Evolutionary conservation across 1,284 basidiomycete genomes (phyloP), one percentile per base, ranked within the genome.

Genomic region (Sanghuangporus weigelae): DNA sequence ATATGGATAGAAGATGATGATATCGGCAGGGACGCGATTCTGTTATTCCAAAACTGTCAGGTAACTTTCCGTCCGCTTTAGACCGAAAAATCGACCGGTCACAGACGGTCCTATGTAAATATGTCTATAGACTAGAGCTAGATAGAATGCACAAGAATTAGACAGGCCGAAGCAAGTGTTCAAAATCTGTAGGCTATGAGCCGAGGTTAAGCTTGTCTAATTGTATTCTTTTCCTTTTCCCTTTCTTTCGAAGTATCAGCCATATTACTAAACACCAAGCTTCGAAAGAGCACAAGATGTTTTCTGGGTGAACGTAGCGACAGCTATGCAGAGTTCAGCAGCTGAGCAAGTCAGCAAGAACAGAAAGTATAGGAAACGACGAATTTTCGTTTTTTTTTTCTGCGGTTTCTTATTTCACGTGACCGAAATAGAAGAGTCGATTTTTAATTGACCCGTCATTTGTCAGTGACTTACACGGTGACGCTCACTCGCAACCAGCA

Each of bases 1-100:
- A 57, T 48, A 49, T 49, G 46, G 54, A 44, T 7, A 57, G 40
- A 57, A 42, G 42, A 51, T 48, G 26, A 31, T 49, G 38, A 48
- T 35, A 19, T 42, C 60, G 60, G 60, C 46, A 55, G 42, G 42
- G 57, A 57, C 42, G 57, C 60, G 55, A 54, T 57, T 57, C 60
- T 39, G 19, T 31, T 35, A 49, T 62, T 42, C 60, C 55, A 62
- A 62, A 61, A 46, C 14, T 14, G 57, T 46, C 40, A 12, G 8
- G 42, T 35, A 59, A 23, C 38, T 19, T 21, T 16, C 21, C 26
- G 12, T 21, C 55, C 55, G 55, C 55, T 7, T 7, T 23, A 57
- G 55, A 57, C 55, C 55, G 55, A 46, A 7, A 26, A 7, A 7
- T 21, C 21, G 19, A n/a, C 26, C 59, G 59, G 59, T 35, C 49